Percentiles rank a stretch among this genome's conserved stretches.
These are phyloP conservation scores for Paracamarosporium sp. DNA, from an alignment of 2,329 filamentous ascomycete genomes.

Conservation along the genomic window DNA sequence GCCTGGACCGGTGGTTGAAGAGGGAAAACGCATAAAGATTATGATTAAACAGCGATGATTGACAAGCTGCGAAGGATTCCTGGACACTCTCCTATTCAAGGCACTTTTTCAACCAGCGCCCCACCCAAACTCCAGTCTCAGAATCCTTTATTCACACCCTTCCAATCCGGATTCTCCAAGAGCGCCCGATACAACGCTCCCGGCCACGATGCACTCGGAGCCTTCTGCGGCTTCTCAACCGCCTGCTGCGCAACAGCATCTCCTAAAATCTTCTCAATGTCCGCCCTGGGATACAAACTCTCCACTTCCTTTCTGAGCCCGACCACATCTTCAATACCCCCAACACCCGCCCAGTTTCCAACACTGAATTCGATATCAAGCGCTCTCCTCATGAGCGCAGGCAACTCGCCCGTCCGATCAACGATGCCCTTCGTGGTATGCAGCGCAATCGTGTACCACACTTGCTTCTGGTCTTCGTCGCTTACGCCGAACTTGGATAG, in stretches of 20 bases:
- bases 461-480: conserved; percentile 42
- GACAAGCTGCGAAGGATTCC: background rate
- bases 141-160: conserved; percentile 40
- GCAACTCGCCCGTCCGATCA: conserved; percentile 50
- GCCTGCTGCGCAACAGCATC: conserved; percentile 53
- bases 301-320: conserved; percentile 32
- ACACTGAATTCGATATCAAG: conserved; percentile 49
- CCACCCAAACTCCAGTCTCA: conserved; percentile 7
- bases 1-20: background rate
- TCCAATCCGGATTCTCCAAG: conserved; percentile 35
- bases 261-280: conserved; percentile 53
- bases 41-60: background rate
- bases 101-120: background rate
- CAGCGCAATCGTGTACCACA: conserved; percentile 55
- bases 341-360: conserved; percentile 24
- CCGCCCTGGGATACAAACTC: conserved; percentile 38
- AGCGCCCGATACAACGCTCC: conserved; percentile 34
- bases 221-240: conserved; percentile 45
- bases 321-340: conserved; percentile 20
- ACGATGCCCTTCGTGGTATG: conserved; percentile 54
- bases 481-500: conserved; percentile 31
- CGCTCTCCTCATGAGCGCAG: conserved; percentile 45
- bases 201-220: conserved; percentile 48
- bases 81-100: background rate
- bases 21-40: background rate